Evolutionary conservation across 352 stramenopile species (phyloP).

Genomic region (Phytophthora vignae): DNA sequence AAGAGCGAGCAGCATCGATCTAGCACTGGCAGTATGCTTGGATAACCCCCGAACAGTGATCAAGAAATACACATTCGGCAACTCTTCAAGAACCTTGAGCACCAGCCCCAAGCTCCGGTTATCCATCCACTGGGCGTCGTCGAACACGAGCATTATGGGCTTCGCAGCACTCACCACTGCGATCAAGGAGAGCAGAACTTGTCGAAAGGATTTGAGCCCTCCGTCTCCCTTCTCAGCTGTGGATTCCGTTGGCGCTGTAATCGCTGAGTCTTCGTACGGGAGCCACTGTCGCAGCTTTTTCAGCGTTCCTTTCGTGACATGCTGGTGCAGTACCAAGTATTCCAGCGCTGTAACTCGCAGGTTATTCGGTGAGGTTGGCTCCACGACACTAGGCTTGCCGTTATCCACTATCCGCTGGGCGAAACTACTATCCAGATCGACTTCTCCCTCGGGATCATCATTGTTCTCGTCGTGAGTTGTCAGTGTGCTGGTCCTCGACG

Average conservation of each 20-base stretch:
- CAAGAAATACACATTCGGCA: slow-evolving; percentile 66
- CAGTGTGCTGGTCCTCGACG: slow-evolving; percentile 32
- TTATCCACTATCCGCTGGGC: neutral
- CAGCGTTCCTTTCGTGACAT: slow-evolving; percentile 53
- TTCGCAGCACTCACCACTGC: slow-evolving; percentile 58
- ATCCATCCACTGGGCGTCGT: slow-evolving; percentile 85
- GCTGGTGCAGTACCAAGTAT: slow-evolving; percentile 58
- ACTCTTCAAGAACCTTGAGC: slow-evolving; percentile 59
- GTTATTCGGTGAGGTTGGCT: slow-evolving; percentile 26
- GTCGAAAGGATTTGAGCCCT: slow-evolving; percentile 53
- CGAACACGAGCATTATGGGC: slow-evolving; percentile 72
- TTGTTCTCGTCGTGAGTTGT: slow-evolving; percentile 35
- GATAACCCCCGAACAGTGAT: slow-evolving; percentile 54
- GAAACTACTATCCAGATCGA: slow-evolving; percentile 22
- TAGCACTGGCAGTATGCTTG: slow-evolving; percentile 42
- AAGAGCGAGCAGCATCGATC: slow-evolving; percentile 44
- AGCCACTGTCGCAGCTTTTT: slow-evolving; percentile 59
- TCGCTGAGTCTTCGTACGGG: slow-evolving; percentile 38
- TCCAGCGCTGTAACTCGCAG: slow-evolving; percentile 62
- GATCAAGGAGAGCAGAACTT: slow-evolving; percentile 67
- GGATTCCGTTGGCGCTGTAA: slow-evolving; percentile 6
- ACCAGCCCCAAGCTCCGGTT: slow-evolving; percentile 67
- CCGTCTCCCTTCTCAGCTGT: slow-evolving; percentile 49
- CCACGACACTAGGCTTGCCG: neutral
- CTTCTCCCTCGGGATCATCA: slow-evolving; percentile 15